Conservation (phyloP, 2,329 filamentous ascomycete genomes). For the Alternaria solani region DNA sequence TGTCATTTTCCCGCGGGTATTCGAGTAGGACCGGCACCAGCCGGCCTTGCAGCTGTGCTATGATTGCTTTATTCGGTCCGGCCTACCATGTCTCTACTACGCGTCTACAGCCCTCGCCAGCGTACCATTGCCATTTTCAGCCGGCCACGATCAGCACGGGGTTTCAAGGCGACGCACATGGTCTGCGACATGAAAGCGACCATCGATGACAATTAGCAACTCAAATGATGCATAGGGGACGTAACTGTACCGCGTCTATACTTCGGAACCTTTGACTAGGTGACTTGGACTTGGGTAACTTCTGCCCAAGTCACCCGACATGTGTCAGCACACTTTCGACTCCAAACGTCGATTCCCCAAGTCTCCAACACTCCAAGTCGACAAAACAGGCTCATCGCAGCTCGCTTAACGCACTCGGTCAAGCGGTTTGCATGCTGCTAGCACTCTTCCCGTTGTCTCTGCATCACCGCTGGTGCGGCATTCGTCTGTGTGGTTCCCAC, state of each 20-base stretch:
- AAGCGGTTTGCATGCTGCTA: slow-evolving; percentile 13
- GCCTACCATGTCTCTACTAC: slow-evolving; percentile 8
- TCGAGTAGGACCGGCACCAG: slow-evolving; percentile 7
- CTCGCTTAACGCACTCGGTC: slow-evolving; percentile 7
- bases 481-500: slow-evolving; percentile 6
- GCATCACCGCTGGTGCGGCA: slow-evolving; percentile 14
- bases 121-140: slow-evolving; percentile 6
- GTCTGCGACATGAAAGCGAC: background rate
- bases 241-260: background rate
- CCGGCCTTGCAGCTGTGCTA: slow-evolving; percentile 8
- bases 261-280: background rate
- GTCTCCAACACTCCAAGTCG: background rate
- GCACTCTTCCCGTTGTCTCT: slow-evolving; percentile 7
- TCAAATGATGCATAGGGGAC: background rate
- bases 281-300: background rate
- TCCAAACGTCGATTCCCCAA: slow-evolving; percentile 1
- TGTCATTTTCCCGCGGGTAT: slow-evolving; percentile 4
- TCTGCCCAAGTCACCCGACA: background rate
- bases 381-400: background rate
- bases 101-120: slow-evolving; percentile 3
- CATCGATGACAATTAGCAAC: slow-evolving; percentile 2
- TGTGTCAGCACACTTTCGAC: background rate
- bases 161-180: slow-evolving; percentile 5
- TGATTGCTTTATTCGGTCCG: slow-evolving; percentile 15
- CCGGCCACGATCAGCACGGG: slow-evolving; percentile 14